Evolutionary conservation across 2,329 filamentous ascomycete genomes (phyloP).

Genomic region (Ploettnerulaceae sp.): DNA sequence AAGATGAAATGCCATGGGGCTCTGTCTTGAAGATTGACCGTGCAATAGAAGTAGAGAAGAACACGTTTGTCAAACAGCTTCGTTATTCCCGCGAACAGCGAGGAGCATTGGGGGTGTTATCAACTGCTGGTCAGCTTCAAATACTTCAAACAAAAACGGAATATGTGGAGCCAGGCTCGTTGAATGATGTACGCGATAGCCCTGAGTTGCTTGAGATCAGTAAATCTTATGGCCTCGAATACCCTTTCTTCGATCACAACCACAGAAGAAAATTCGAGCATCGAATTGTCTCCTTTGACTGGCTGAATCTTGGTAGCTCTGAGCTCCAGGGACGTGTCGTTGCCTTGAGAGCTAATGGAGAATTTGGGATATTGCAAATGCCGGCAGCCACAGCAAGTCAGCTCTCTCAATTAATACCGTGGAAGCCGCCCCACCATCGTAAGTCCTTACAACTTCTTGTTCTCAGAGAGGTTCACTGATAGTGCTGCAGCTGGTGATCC

Average conservation of each 20-base stretch:
- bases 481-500: constrained; percentile 42
- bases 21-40: constrained; percentile 53
- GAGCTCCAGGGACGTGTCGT: constrained; percentile 53
- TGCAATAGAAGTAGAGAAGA: constrained; percentile 50
- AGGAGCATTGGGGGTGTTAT: constrained; percentile 57
- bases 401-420: constrained; percentile 55
- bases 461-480: background rate
- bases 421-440: constrained; percentile 52
- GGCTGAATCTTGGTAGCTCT: constrained; percentile 55
- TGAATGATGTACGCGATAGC: constrained; percentile 44
- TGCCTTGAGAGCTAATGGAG: constrained; percentile 55
- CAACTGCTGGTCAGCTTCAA: constrained; percentile 58
- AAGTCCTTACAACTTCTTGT: constrained; percentile 11
- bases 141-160: constrained; percentile 56
- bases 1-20: constrained; percentile 59
- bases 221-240: constrained; percentile 58
- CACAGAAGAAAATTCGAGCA: constrained; percentile 46
- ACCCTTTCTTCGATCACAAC: constrained; percentile 46
- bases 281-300: constrained; percentile 63
- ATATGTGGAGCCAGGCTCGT: constrained; percentile 39
- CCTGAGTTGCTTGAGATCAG: constrained; percentile 56
- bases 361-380: constrained; percentile 57
- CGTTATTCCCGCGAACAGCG: constrained; percentile 59
- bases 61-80: constrained; percentile 57
- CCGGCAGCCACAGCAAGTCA: constrained; percentile 54